Conservation (phyloP, 805 yeast species). For the Starmerella scarabaei region DNA sequence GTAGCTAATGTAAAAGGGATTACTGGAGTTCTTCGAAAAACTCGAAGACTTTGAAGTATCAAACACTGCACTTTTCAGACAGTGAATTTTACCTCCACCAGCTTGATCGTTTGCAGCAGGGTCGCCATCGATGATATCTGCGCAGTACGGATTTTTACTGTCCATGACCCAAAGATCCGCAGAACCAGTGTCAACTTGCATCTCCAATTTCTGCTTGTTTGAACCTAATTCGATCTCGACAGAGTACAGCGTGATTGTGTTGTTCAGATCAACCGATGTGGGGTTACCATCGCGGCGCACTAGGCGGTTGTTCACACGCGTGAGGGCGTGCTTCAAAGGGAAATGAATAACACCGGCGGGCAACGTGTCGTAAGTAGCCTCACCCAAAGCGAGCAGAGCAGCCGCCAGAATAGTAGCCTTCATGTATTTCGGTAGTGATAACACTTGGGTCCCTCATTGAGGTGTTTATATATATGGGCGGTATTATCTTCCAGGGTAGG, state of each 20-base stretch:
- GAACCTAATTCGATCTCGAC: slow-evolving; percentile 40
- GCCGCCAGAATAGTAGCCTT: background rate
- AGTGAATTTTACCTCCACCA: slow-evolving; percentile 11
- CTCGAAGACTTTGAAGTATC: slow-evolving; percentile 21
- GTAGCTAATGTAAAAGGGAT: slow-evolving; percentile 22
- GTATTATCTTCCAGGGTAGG: no score
- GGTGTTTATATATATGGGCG: no score
- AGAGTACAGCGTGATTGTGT: slow-evolving; percentile 23
- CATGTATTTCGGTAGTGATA: no score
- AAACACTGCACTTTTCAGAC: slow-evolving; percentile 21
- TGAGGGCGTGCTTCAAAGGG: slow-evolving; percentile 15
- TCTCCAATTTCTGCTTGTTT: slow-evolving; percentile 38
- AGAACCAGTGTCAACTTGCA: slow-evolving; percentile 63
- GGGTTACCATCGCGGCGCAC: no score
- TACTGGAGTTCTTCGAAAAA: slow-evolving; percentile 10
- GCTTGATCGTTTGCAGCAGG: background rate
- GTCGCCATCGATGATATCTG: background rate
- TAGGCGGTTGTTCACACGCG: no score
- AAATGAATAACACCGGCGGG: slow-evolving; percentile 3
- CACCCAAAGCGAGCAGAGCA: background rate
- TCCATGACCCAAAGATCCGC: slow-evolving; percentile 57
- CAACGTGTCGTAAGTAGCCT: slow-evolving; percentile 13
- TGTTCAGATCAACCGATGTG: slow-evolving; percentile 17
- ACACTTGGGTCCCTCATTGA: no score
- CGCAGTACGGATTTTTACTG: slow-evolving; percentile 35